A percentile compares a stretch with the other conserved stretches of the same genome.
These are phyloP conservation scores for Suillus subaureus DNA, from an alignment of 768 basidiomycete genomes.

Conservation along the genomic window DNA sequence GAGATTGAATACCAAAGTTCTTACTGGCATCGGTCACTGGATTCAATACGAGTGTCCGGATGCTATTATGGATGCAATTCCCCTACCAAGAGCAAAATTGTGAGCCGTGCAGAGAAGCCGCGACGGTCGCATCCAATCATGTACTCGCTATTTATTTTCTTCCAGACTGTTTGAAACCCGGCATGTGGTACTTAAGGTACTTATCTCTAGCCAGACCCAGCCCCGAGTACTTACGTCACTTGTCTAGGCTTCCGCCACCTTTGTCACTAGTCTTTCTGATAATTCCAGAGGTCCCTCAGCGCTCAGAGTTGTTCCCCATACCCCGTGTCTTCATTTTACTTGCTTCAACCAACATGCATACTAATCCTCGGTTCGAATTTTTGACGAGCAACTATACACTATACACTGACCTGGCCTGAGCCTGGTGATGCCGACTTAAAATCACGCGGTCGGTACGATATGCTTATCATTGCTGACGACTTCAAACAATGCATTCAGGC, in stretches of 20 bases:
- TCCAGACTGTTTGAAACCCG: background rate
- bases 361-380: background rate
- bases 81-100: background rate
- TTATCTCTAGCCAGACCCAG: background rate
- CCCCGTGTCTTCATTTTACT: background rate
- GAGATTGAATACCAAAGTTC: background rate
- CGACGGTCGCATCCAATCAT: background rate
- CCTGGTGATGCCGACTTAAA: background rate
- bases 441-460: background rate
- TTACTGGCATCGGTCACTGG: conserved; percentile 25
- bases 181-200: background rate
- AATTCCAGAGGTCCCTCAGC: background rate
- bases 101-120: background rate
- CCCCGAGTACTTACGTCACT: too few species aligned
- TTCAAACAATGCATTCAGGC: background rate
- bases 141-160: background rate
- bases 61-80: conserved; percentile 18
- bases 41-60: conserved; percentile 30
- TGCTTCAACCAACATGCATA: background rate
- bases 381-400: background rate
- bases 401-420: background rate
- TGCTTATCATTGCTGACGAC: background rate
- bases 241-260: background rate
- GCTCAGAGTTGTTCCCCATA: background rate
- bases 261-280: background rate